A percentile compares a stretch with the other conserved stretches of the same genome.
phyloP scores from a whole-genome alignment of 129 eudicot genomes.

The Saussurea involucrata region DNA sequence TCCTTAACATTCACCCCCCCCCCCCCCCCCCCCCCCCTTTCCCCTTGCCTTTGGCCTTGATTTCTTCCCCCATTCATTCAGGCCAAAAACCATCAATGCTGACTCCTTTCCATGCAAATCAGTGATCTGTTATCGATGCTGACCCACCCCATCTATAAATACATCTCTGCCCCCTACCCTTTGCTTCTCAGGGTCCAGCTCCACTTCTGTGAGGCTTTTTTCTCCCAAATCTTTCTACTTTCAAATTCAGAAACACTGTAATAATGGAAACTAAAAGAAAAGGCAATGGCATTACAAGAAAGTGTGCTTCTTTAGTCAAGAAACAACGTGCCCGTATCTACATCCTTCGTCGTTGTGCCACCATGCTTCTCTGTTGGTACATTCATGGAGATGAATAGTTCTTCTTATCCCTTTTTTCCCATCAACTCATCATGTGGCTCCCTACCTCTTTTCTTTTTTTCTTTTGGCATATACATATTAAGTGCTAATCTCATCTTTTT shows the following conservation, averaged over 20 bases:
- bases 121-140: constrained; percentile 48
- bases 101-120: constrained; percentile 48
- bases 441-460: neutral
- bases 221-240: constrained; percentile 27
- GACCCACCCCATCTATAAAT: constrained; percentile 43
- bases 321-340: constrained; percentile 82
- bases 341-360: constrained; percentile 89
- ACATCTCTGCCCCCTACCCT: constrained; percentile 13
- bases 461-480: constrained; percentile 2
- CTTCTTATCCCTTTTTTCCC: constrained; percentile 5
- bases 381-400: constrained; percentile 66
- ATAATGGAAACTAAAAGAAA: constrained; percentile 40
- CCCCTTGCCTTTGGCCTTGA: constrained; percentile 10
- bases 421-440: neutral
- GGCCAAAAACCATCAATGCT: constrained; percentile 22
- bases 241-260: neutral
- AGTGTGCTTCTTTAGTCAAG: constrained; percentile 72
- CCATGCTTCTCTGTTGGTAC: constrained; percentile 90
- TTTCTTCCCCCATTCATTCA: neutral
- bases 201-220: constrained; percentile 54
- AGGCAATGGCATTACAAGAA: constrained; percentile 51
- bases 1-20: constrained; percentile 35
- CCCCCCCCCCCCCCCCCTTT: neutral
- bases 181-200: constrained; percentile 62
- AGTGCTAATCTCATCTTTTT: constrained; percentile 16